Evolutionary conservation across 108 stramenopile species (phyloP), one percentile per base, ranked within the genome.

Genomic region (Skeletonema marinoi): DNA sequence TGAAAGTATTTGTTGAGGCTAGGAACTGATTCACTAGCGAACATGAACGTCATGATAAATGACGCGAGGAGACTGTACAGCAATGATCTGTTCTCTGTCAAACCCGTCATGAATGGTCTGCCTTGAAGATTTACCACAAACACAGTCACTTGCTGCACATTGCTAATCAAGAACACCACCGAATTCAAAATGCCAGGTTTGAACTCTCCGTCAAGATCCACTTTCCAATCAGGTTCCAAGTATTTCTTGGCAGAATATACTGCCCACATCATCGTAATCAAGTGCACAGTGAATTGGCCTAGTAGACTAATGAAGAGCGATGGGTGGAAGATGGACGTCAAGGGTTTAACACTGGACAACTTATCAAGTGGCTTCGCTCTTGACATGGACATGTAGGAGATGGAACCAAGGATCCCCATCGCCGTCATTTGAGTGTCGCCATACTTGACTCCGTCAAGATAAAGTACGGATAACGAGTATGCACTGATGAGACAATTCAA

Each of bases 111-210:
- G 85, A 97, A 99, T 10, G 98, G 98, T 12, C 95, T 83, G 19
- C 98, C 98, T 89, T 99, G 98, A 31, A 98, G 88, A 74, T 98
- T 98, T 38, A 98, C 99, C 60, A 99, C 93, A 84, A 98, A 98
- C 29, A 99, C 99, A 12, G 95, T 94, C 36, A 99, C 97, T 77
- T 96, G 94, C 81, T 99, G 98, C 7, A 97, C 96, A 70, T 96
- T 97, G 68, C 88, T 90, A 32, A 98, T 96, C 19, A 99, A 82
- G 63, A 98, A 99, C 5, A 98, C 97, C 19, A 98, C 97, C 7
- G 88, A 90, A 35, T 91, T 91, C 54, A 56, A 50, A 66, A 99
- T 93, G 36, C 93, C 94, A 11, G 96, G 94, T 77, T 94, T 94
- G 93, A 97, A 97, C 9, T 88, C 85, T 21, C 97, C 98, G 51